phyloP scores from a whole-genome alignment of 1,284 basidiomycete species.

The Trametes pubescens region DNA sequence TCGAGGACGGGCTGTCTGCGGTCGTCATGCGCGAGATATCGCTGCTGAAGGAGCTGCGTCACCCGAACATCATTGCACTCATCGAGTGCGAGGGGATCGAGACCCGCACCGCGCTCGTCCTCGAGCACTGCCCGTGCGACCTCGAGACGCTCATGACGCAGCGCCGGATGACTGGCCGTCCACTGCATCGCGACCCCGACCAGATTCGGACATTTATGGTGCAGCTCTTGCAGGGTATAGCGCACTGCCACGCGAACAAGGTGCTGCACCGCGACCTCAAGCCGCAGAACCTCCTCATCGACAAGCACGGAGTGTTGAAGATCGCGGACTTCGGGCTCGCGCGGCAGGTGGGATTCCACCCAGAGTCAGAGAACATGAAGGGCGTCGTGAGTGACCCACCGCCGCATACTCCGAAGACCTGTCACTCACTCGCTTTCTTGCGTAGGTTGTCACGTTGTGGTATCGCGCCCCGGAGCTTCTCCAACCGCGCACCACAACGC shows the following conservation, averaged over 20 bases:
- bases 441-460: slow-evolving; percentile 3
- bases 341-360: background rate
- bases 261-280: slow-evolving; percentile 14
- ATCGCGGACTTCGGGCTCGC: slow-evolving; percentile 6
- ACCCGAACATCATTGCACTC: background rate
- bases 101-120: background rate
- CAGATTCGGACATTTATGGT: background rate
- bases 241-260: background rate
- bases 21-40: slow-evolving; percentile 1
- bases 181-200: background rate
- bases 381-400: background rate
- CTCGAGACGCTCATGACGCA: background rate
- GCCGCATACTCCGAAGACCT: background rate
- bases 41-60: background rate
- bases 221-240: background rate
- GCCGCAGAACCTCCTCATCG: slow-evolving; percentile 7
- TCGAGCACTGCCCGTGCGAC: slow-evolving; percentile 1
- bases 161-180: background rate
- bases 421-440: background rate
- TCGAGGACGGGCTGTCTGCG: background rate
- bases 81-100: background rate
- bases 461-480: slow-evolving; percentile 4
- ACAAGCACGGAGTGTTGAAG: background rate
- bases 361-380: background rate
- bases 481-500: too few relatives aligned